Percentiles rank a stretch among this genome's conserved stretches.
phyloP scores from a whole-genome alignment of 2,329 filamentous ascomycete genomes.

The Fusarium paranaense region DNA sequence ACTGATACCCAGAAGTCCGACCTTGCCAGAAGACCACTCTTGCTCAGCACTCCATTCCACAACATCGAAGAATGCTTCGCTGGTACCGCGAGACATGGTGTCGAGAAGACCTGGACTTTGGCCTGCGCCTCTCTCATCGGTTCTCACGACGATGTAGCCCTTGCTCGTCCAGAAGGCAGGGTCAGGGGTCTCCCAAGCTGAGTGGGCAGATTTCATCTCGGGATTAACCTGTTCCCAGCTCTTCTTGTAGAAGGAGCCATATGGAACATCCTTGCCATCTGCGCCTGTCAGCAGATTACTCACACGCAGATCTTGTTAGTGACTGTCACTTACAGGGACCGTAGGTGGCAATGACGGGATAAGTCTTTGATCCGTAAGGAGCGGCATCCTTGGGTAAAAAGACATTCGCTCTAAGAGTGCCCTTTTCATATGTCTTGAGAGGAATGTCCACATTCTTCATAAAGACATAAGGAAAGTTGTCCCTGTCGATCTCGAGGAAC shows the following conservation, averaged over 20 bases:
- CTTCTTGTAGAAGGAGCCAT: background rate
- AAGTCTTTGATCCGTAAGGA: conserved; percentile 1
- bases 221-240: background rate
- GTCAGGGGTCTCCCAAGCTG: conserved; percentile 7
- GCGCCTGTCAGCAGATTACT: background rate
- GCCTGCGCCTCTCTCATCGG: conserved; percentile 6
- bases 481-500: background rate
- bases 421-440: conserved; percentile 10
- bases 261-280: background rate
- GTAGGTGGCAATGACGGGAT: background rate
- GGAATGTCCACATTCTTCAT: conserved; percentile 28
- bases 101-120: conserved; percentile 1
- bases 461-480: conserved; percentile 28
- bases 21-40: conserved; percentile 58
- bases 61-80: background rate
- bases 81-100: background rate
- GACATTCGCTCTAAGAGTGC: conserved; percentile 5
- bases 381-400: conserved; percentile 20
- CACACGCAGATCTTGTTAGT: too few species aligned
- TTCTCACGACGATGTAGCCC: conserved; percentile 5
- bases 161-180: conserved; percentile 2
- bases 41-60: conserved; percentile 9
- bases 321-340: background rate
- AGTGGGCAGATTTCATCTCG: background rate
- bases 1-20: conserved; percentile 59